Evolutionary conservation across 202 grass and related monocot genomes (phyloP), one percentile per base, ranked within the genome.

Genomic region (Schoenoplectus tabernaemontani): DNA sequence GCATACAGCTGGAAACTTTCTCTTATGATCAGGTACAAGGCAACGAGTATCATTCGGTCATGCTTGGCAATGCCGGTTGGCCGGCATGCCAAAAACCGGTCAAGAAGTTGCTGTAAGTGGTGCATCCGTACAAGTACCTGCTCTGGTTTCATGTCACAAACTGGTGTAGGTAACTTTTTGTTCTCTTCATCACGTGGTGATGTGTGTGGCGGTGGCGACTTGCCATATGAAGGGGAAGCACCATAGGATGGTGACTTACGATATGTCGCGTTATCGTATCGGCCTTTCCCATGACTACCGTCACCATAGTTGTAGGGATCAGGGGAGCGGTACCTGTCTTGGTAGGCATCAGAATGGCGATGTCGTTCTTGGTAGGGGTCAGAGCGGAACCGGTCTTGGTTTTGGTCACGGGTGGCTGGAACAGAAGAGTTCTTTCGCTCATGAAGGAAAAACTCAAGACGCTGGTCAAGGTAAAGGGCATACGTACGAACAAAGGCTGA

Each of bases 1-100:
- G 90, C 86, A 3, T 99, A 99, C 74, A 91, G 85, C 88, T 95
- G 91, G 76, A 99, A 99, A 83, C 96, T 99, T 84, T 99, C 92
- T 37, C 83, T 87, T 5, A 89, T 90, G 85, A 96, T 79, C 58
- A 88, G 92, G 68, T 93, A 99, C 48, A 99, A 64, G 0, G 92
- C 89, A 43, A 96, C 84, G n/a, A 99, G 87, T 65, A 99, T 91
- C 96, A 99, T 91, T 78, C 87, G 77, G 83, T 88, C 84, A 41
- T 91, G 85, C 66, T 93, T 93, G n/a, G 96, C 96, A 1, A 87
- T 83, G 12, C 96, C 92, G 2, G 91, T 95, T 17, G 96, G 96
- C n/a, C 92, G 91, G 83, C 96, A 99, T 53, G 96, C 90, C 74
- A 99, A 88, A 84, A 99, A 99, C 30, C 88, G 86, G 64, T 99